Percentiles rank a stretch among this genome's conserved stretches.
phyloP scores from a whole-genome alignment of 495 filamentous ascomycete species.

The Penicillium fimorum region DNA sequence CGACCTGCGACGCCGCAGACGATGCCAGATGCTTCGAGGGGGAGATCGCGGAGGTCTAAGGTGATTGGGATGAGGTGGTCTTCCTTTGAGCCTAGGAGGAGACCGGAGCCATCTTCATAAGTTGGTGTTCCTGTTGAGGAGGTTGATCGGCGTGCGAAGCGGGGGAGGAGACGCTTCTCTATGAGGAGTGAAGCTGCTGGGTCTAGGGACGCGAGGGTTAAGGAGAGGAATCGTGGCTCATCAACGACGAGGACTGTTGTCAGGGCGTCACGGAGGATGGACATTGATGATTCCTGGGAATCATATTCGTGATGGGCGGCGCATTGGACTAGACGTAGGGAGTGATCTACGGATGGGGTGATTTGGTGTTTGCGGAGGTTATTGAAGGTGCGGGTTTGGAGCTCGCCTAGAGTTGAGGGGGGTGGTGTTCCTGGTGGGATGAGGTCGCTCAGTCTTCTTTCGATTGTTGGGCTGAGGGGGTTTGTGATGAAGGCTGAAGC shows the following conservation, averaged over 20 bases:
- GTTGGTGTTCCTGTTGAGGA: slow-evolving; percentile 48
- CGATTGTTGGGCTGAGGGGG: slow-evolving; percentile 31
- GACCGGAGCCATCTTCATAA: slow-evolving; percentile 39
- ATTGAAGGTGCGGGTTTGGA: slow-evolving; percentile 79
- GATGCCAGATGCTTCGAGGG: slow-evolving; percentile 88
- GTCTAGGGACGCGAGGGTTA: slow-evolving; percentile 83
- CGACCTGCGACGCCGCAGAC: slow-evolving; percentile 87
- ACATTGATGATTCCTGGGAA: slow-evolving; percentile 46
- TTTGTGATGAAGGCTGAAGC: slow-evolving; percentile 65
- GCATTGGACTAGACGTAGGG: slow-evolving; percentile 77
- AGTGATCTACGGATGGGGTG: slow-evolving; percentile 64
- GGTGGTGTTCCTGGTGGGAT: slow-evolving; percentile 69
- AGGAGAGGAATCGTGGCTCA: slow-evolving; percentile 74
- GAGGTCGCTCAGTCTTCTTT: slow-evolving; percentile 29
- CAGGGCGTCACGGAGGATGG: slow-evolving; percentile 46
- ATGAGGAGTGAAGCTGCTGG: slow-evolving; percentile 75
- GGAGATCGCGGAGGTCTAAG: slow-evolving; percentile 76
- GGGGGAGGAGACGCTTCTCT: slow-evolving; percentile 67
- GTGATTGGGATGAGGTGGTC: slow-evolving; percentile 85
- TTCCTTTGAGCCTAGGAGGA: slow-evolving; percentile 76
- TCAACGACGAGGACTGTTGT: slow-evolving; percentile 56
- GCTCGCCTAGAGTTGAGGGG: slow-evolving; percentile 69
- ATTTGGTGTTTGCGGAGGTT: slow-evolving; percentile 72
- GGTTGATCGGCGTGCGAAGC: slow-evolving; percentile 37
- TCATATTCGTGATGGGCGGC: slow-evolving; percentile 61